Percentiles rank a stretch among this genome's conserved stretches.
Conservation (phyloP, 371 early-diverging fungal species). For the Mucor piriformis region DNA sequence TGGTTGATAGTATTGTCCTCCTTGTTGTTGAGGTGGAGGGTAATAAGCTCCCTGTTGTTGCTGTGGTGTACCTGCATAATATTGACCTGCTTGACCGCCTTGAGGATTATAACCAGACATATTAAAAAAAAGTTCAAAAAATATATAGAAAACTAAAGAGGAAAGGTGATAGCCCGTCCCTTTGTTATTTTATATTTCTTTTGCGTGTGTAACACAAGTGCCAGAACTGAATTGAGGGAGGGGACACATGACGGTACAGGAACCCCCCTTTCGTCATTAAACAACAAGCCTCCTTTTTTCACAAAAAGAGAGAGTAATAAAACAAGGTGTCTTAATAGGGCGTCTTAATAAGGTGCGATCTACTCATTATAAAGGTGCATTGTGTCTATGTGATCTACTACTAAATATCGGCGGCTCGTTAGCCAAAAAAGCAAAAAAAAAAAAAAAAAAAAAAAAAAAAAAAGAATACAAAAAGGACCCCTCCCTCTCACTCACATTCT, state of each 20-base stretch:
- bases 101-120: constrained; percentile 17
- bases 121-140: background rate
- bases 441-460: background rate
- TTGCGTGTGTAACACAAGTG: too few relatives aligned
- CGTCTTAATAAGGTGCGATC: too few relatives aligned
- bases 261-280: too few relatives aligned
- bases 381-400: too few relatives aligned
- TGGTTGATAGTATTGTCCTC: constrained; percentile 20
- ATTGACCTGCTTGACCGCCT: constrained; percentile 18
- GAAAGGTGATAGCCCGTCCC: background rate
- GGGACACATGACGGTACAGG: too few relatives aligned
- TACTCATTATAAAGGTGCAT: too few relatives aligned
- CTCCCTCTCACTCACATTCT: background rate
- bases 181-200: background rate
- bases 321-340: too few relatives aligned
- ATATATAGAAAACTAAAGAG: background rate
- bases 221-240: too few relatives aligned
- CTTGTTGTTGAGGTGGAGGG: constrained; percentile 12
- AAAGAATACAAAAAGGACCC: background rate
- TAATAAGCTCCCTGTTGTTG: constrained; percentile 12
- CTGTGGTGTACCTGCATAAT: constrained; percentile 15
- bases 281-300: too few relatives aligned
- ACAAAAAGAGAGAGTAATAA: too few relatives aligned
- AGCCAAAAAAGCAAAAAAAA: too few relatives aligned
- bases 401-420: too few relatives aligned